phyloP scores from a whole-genome alignment of 331 rosid genomes.

The Arachis monticola region DNA sequence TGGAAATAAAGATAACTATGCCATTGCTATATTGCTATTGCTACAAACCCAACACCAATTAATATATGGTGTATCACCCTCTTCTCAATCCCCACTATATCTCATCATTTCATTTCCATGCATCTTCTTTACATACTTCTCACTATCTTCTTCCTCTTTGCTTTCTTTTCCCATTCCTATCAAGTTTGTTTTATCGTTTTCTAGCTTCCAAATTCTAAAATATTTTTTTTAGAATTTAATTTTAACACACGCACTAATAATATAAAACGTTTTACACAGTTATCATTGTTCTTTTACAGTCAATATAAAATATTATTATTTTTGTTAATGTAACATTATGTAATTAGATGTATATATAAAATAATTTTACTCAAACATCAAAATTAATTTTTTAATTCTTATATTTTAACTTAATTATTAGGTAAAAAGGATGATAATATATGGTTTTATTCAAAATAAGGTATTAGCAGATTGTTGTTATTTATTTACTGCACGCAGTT shows the following conservation, averaged over 20 bases:
- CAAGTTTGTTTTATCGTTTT: slow-evolving; percentile 33
- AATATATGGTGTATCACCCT: neutral
- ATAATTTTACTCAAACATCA: too few species aligned
- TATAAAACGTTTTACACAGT: too few species aligned
- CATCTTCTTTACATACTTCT: slow-evolving; percentile 5
- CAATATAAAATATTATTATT: too few species aligned
- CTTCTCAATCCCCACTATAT: slow-evolving; percentile 4
- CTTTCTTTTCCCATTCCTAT: slow-evolving; percentile 14
- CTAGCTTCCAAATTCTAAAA: slow-evolving; percentile 12
- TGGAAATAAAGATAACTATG: too few species aligned
- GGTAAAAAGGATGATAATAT: slow-evolving; percentile 24
- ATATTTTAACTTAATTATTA: slow-evolving; percentile 22
- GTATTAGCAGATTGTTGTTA: too few species aligned
- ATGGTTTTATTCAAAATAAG: slow-evolving; percentile 35
- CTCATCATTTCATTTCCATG: slow-evolving; percentile 22
- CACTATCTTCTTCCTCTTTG: neutral
- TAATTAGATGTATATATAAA: too few species aligned
- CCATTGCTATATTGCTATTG: too few species aligned
- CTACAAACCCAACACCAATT: too few species aligned
- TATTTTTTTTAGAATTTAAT: slow-evolving; percentile 6
- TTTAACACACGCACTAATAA: too few species aligned
- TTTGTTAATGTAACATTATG: too few species aligned
- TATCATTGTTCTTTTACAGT: too few species aligned
- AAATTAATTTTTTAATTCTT: neutral
- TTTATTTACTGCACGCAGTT: too few species aligned